Evolutionary conservation across 345 rosid genomes (phyloP), one percentile per base, ranked within the genome.

Genomic region (Euphorbia lathyris): DNA sequence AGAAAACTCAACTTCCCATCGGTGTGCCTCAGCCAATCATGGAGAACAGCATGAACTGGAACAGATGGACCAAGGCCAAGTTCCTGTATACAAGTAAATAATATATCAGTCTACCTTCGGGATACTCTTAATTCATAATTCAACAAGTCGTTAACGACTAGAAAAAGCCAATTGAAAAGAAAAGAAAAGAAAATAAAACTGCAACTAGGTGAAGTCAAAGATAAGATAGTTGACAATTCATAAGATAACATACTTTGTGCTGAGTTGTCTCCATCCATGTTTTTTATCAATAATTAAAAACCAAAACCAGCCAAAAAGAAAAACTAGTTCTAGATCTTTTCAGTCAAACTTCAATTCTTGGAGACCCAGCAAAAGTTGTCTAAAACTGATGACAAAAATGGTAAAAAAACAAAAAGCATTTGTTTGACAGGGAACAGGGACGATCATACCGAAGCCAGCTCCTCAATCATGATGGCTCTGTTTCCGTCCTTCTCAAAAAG

Each of bases 401-500:
- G n/a, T 1, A 26, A 53, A 65, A 53, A 29, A 12, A 16, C 6
- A 55, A 10, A 43, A 23, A 20, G 8, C 20, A 12, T 6, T 9
- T 32, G 36, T 53, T 14, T 32, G 32, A 14, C 50, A 43, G n/a
- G 17, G 20, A 51, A 36, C 16, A 60, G 20, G 16, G 20, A 47
- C 5, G 61, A 70, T 72, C 89, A 74, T 81, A 96, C 99, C 0
- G 98, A 89, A 50, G 98, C 98, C 27, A 96, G 93, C 74, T 92
- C 99, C 71, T 96, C 93, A 7, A 96, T 96, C 74, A 92, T 73
- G 47, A 96, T 92, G 45, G 90, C 86, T 72, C 95, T 79, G 82
- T 96, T 96, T 72, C 99, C 99, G n/a, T 96, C 90, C 83, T 89
- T 89, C 65, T 96, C 99, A n/a, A 92, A 96, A 45, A 88, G 85